phyloP scores from a whole-genome alignment of 371 early-diverging fungal genomes.

The Saksenaea vasiformis region DNA sequence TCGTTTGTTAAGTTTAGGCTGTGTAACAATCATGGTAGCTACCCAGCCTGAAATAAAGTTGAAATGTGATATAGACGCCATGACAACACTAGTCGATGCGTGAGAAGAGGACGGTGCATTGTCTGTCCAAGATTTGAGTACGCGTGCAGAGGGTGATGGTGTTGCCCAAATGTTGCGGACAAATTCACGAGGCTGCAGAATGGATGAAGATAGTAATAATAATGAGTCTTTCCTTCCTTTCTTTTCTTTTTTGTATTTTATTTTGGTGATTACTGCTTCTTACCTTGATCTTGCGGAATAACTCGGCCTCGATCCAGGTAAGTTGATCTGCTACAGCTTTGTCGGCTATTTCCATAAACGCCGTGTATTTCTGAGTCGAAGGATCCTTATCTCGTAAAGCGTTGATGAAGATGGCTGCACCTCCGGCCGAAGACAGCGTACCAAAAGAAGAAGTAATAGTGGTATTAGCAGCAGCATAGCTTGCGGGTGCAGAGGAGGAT shows the following conservation, averaged over 20 bases:
- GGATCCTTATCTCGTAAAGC: constrained; percentile 37
- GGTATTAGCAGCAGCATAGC: constrained; percentile 32
- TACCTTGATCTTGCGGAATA: constrained; percentile 56
- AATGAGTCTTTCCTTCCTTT: not conserved
- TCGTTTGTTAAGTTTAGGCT: constrained; percentile 56
- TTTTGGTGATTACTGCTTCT: not conserved
- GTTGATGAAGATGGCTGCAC: constrained; percentile 34
- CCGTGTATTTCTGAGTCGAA: constrained; percentile 19
- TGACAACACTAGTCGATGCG: constrained; percentile 28
- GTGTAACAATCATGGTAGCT: constrained; percentile 63
- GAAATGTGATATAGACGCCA: constrained; percentile 60
- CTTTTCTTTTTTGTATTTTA: not conserved
- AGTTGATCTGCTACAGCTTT: constrained; percentile 63
- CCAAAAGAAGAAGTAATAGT: too few species aligned
- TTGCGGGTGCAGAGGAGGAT: constrained; percentile 14
- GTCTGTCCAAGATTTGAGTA: constrained; percentile 14
- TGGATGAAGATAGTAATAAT: constrained; percentile 6
- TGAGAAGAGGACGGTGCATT: constrained; percentile 8
- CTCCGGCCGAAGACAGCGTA: constrained; percentile 15
- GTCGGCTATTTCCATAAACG: constrained; percentile 45
- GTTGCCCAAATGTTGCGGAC: constrained; percentile 55
- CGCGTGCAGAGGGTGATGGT: constrained; percentile 12
- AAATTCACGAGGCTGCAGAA: constrained; percentile 53
- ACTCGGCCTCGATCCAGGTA: constrained; percentile 62
- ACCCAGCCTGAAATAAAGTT: constrained; percentile 71